A percentile compares a stretch with the other conserved stretches of the same genome.
These are phyloP conservation scores for Pisolithus sp. DNA, from an alignment of 768 basidiomycete genomes.

Conservation along the genomic window DNA sequence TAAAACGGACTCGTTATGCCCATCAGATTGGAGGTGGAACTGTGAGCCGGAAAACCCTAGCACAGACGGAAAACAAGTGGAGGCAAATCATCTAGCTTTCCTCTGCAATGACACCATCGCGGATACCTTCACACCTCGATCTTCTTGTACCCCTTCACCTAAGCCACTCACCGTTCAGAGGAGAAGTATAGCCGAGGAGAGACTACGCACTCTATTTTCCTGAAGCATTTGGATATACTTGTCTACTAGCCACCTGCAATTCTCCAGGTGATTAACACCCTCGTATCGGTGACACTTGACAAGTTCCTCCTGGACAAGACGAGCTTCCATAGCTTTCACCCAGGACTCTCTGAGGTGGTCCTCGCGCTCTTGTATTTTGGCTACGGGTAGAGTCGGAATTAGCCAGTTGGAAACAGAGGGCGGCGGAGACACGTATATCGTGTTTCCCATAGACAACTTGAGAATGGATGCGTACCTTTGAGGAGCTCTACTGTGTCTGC, in stretches of 20 bases:
- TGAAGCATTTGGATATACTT: constrained; percentile 74
- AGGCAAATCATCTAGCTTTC: too few relatives aligned
- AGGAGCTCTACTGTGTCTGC: constrained; percentile 29
- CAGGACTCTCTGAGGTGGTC: constrained; percentile 82
- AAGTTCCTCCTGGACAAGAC: constrained; percentile 83
- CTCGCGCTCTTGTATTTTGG: constrained; percentile 63
- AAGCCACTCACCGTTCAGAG: background rate
- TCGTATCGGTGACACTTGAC: constrained; percentile 85
- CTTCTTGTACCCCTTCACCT: constrained; percentile 84
- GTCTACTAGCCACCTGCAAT: constrained; percentile 80
- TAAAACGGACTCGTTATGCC: constrained; percentile 1
- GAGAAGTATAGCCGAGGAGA: background rate
- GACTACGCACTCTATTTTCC: constrained; percentile 66
- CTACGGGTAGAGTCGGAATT: constrained; percentile 28
- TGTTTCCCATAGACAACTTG: background rate
- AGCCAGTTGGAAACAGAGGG: background rate
- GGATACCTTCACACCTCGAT: constrained; percentile 44
- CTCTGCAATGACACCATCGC: background rate
- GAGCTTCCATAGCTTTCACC: constrained; percentile 90
- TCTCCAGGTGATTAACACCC: constrained; percentile 88
- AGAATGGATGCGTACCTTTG: constrained; percentile 18
- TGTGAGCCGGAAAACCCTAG: background rate
- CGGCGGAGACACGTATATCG: background rate
- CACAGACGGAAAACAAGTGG: background rate
- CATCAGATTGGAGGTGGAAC: background rate